These are phyloP conservation scores for Zygoascus hellenicus DNA, from an alignment of 1,139 yeast species.

Conservation along the genomic window DNA sequence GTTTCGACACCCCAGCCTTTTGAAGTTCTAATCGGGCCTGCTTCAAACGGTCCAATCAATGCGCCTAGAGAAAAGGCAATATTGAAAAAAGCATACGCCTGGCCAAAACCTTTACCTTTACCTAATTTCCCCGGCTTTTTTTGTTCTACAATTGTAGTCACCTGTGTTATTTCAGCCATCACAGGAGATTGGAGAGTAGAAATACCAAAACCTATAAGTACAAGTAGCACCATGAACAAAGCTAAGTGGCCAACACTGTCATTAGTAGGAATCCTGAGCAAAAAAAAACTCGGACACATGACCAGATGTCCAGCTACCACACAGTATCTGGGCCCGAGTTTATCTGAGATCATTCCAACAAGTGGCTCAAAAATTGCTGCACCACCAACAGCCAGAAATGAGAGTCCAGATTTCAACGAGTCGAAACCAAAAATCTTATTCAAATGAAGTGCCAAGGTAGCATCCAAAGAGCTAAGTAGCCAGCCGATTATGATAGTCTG, in stretches of 20 bases:
- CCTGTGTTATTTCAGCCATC: conserved; percentile 31
- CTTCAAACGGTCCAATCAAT: conserved; percentile 33
- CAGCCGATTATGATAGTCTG: conserved; percentile 30
- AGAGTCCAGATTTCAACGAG: conserved; percentile 30
- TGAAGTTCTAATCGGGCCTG: conserved; percentile 26
- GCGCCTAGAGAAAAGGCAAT: conserved; percentile 33
- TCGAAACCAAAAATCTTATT: conserved; percentile 30
- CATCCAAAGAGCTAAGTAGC: conserved; percentile 32
- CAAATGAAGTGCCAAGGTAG: conserved; percentile 33
- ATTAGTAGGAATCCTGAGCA: conserved; percentile 30
- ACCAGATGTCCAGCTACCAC: conserved; percentile 27
- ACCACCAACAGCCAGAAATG: conserved; percentile 32
- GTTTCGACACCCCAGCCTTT: conserved; percentile 29
- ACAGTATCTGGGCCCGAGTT: conserved; percentile 29
- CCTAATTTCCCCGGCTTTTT: conserved; percentile 32
- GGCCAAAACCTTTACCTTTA: conserved; percentile 32
- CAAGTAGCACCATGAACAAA: conserved; percentile 28
- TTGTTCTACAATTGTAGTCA: conserved; percentile 25
- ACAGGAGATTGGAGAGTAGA: conserved; percentile 28
- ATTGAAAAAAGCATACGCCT: conserved; percentile 34
- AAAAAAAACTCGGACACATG: conserved; percentile 25
- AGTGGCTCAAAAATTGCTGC: conserved; percentile 33
- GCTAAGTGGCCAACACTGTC: conserved; percentile 27
- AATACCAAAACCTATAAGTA: conserved; percentile 26
- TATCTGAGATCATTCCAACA: conserved; percentile 30